Base-by-base conservation (phyloP, 169 alveolate species). In the Cryptosporidium ryanae region DNA sequence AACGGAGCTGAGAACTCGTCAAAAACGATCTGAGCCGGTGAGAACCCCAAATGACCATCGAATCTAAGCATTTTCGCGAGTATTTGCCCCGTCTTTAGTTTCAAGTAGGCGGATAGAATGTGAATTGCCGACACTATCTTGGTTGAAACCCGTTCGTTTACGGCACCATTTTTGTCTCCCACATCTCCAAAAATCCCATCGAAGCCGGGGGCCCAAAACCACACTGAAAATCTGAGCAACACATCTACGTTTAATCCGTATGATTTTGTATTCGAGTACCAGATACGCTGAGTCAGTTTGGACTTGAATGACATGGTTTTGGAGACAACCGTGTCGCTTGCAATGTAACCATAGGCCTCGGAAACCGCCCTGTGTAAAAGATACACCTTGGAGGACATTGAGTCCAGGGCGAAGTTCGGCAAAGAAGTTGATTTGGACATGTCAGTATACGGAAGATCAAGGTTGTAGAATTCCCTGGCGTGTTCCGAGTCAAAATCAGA, bases 1-100 rank as follows among this genome's bases (percentile, higher is more conserved):
- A 66, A 66, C 25, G 82, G 82, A 49, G 48, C 61, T 2, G 82
- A 66, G 23, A 66, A 4, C 34, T 15, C n/a, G n/a, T 66, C 82
- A 27, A 23, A 31, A 31, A 0, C 38, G 8, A 48, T 3, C 27
- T 15, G 82, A 38, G 46, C 3, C 46, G 46, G 46, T 38, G 46
- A 6, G 8, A 38, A 38, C 13, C 46, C 46, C 8, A 38, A 4
- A 38, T 6, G 8, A 38, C 46, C 46, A 38, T 38, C 46, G 46
- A 6, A 38, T 38, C 46, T 38, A 38, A 38, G 46, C 46, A 38
- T 38, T 38, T 1, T 38, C 8, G 46, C 46, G 8, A 38, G 8
- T 38, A 38, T 38, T 38, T 38, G 46, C 46, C 46, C 8, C 8
- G 46, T 38, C 8, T 38, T 10, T 10, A 38, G 8, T 10, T 0